Percentiles rank a stretch among this genome's conserved stretches.
Conservation (phyloP, 2,329 filamentous ascomycete genomes). For the Zarea fungicola region DNA sequence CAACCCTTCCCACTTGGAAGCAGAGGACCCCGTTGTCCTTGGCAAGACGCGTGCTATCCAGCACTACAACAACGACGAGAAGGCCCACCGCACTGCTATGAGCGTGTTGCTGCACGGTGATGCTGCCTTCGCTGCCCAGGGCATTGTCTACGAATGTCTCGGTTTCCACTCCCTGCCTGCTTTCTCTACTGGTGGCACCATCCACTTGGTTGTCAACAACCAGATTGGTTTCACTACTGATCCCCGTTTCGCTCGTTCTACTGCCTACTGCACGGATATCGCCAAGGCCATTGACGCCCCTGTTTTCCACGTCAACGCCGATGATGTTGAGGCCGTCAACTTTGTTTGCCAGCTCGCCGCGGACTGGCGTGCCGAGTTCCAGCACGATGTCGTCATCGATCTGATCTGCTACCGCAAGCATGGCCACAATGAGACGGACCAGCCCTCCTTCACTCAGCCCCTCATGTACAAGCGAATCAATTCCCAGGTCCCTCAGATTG, state of each 20-base stretch:
- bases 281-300: conserved; percentile 98
- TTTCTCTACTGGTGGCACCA: conserved; percentile 95
- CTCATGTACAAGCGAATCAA: conserved; percentile 99
- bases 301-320: conserved; percentile 98
- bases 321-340: conserved; percentile 97
- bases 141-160: conserved; percentile 96
- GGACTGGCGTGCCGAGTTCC: conserved; percentile 98
- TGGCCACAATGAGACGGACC: conserved; percentile 98
- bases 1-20: conserved; percentile 97
- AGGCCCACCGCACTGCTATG: conserved; percentile 85
- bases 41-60: conserved; percentile 97
- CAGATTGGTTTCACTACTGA: conserved; percentile 99
- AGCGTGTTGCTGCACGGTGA: conserved; percentile 94
- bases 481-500: conserved; percentile 75
- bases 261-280: conserved; percentile 98
- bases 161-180: conserved; percentile 93
- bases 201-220: conserved; percentile 98
- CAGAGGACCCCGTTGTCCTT: conserved; percentile 94
- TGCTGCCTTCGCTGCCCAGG: conserved; percentile 92
- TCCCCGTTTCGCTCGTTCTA: conserved; percentile 93
- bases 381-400: conserved; percentile 96
- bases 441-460: conserved; percentile 98
- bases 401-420: conserved; percentile 98
- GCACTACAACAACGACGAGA: conserved; percentile 98
- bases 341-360: conserved; percentile 95